Evolutionary conservation across 139 green algal species (phyloP), one percentile per base, ranked within the genome.

Genomic region (Chlorella sorokiniana): DNA sequence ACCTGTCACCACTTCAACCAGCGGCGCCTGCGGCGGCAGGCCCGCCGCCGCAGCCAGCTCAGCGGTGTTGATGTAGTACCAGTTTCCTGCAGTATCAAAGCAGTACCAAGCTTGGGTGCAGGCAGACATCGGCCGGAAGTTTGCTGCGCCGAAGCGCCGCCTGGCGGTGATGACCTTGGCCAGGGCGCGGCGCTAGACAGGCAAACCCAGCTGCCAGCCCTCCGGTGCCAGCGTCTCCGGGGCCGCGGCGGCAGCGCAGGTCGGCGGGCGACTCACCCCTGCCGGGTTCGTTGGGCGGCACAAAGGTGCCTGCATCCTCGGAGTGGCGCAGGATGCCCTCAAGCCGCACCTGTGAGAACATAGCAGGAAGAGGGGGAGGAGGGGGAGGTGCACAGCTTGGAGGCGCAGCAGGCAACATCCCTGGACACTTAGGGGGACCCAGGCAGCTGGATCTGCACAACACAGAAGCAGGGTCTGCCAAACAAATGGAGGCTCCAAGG

Each of bases 251-350:
- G n/a, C n/a, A 33, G 31, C 23, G 18, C 7, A 8, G 62, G 27
- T 33, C 5, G 65, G n/a, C 35, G 29, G 8, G 8, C 7, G 25
- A 62, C 76, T 31, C 63, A 71, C 86, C 85, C 29, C 87, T 63
- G 0, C 84, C 86, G 0, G 90, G 87, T 4, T 88, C 48, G 80
- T 97, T 97, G 54, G 88, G 74, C 1, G 93, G 92, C 67, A 97
- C 88, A 85, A 96, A 95, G 25, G 51, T 61, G 68, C 85, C 91
- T 5, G 90, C 88, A 37, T 91, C 52, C 81, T 97, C 93, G 35
- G 88, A 92, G 0, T 44, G 76, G 35, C 90, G 85, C 27, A 94
- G 64, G 6, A 97, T 85, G 9, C 92, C 93, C 56, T 88, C 79
- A 62, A 95, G 65, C 23, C 69, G 37, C 25, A 91, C 80, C 71